Base-by-base conservation (phyloP, 257 asterid species). In the Anisodus tanguticus region DNA sequence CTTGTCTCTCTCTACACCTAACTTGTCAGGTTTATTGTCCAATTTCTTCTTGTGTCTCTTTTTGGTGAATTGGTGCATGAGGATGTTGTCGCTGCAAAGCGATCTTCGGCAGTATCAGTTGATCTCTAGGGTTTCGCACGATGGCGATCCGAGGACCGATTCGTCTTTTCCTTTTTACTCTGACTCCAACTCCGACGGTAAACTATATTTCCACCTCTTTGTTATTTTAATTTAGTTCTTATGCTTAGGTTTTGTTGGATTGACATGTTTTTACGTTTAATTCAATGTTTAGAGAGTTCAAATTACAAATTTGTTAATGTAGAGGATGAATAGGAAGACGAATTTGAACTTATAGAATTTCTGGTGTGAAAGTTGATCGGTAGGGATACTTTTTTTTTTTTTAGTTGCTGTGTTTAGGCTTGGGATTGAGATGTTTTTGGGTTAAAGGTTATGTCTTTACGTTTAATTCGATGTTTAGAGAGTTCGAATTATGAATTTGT, bases 61-160 rank as follows among this genome's bases (percentile, higher is more conserved):
- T 22, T 41, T 41, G 5, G 45, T 41, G 45, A 41, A 41, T 41
- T 41, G 6, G 45, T 41, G 64, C 10, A 77, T 77, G 82, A 53
- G 0, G 64, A 95, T 95, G 99, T 93, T 95, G 90, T 94, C 98
- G 91, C 87, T 95, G 94, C 98, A 93, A 92, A 92, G 91, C 90
- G 98, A 95, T 90, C 92, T 93, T 88, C 91, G 97, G 89, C 97
- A 92, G 88, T 87, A 88, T 86, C 90, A 11, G 82, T 89, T 87
- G 87, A 88, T 83, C 60, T 74, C 90, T 85, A 90, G 92, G 94
- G 90, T 89, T 86, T 90, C 93, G 26, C 88, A 88, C 82, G 90
- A 88, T 87, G 88, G 68, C 49, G 89, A 88, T 85, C 88, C 83
- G 84, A 85, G 87, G 78, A 79, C 62, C 43, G 90, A 89, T 85